These are phyloP conservation scores for Infundibulicybe gibba DNA, from an alignment of 768 basidiomycete genomes.

Conservation along the genomic window DNA sequence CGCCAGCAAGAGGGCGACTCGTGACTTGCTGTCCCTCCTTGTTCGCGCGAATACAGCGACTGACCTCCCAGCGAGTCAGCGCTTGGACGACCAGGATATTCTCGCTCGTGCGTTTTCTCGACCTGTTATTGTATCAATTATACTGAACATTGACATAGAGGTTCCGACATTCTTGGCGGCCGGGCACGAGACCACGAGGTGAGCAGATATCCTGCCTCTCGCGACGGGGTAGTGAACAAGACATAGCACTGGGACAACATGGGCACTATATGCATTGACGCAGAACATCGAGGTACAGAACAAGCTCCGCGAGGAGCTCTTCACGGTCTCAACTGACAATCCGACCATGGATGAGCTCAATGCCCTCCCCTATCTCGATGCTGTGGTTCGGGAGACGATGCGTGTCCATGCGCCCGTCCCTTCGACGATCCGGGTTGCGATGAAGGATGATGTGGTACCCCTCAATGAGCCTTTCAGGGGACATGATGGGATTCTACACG, in stretches of 20 bases:
- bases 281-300: conserved; percentile 41
- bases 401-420: conserved; percentile 49
- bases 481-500: conserved; percentile 27
- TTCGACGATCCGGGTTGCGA: conserved; percentile 33
- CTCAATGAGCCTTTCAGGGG: conserved; percentile 41
- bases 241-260: conserved; percentile 37
- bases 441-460: conserved; percentile 46
- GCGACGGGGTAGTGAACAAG: background rate
- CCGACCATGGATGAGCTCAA: conserved; percentile 66
- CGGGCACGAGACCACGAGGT: conserved; percentile 59
- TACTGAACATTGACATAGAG: conserved; percentile 29
- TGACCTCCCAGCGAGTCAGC: conserved; percentile 51
- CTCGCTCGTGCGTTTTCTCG: conserved; percentile 38
- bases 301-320: conserved; percentile 53
- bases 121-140: background rate
- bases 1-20: conserved; percentile 26
- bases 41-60: conserved; percentile 63
- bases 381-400: conserved; percentile 52
- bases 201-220: background rate
- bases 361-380: conserved; percentile 60
- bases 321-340: conserved; percentile 40
- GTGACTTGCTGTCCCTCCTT: conserved; percentile 59
- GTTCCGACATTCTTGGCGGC: conserved; percentile 59
- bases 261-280: conserved; percentile 53
- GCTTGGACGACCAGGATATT: conserved; percentile 61